These are phyloP conservation scores for Colletotrichum melonis DNA, from an alignment of 2,329 filamentous ascomycete genomes.

Conservation along the genomic window DNA sequence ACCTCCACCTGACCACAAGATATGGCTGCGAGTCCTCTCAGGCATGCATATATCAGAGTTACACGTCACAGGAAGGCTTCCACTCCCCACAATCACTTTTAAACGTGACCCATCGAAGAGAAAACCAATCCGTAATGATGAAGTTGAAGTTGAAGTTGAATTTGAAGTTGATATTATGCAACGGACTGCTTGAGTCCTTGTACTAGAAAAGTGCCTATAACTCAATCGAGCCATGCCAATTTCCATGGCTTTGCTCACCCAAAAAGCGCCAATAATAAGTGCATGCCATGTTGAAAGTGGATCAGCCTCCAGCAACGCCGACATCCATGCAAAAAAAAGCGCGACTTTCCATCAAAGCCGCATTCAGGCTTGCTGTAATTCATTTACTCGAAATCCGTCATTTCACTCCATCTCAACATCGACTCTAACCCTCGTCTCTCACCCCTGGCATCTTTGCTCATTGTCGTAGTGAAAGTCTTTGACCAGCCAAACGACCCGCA, in stretches of 20 bases:
- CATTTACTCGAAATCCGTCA: background rate
- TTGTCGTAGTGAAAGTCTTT: background rate
- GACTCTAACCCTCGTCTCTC: background rate
- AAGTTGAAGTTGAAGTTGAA: background rate
- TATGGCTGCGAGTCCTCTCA: no score
- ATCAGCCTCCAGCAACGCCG: constrained; percentile 35
- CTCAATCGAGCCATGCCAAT: constrained; percentile 13
- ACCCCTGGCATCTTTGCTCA: background rate
- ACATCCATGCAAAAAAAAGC: constrained; percentile 34
- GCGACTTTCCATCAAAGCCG: constrained; percentile 8
- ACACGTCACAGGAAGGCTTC: background rate
- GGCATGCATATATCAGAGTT: no score
- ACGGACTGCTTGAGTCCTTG: constrained; percentile 3
- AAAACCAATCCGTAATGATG: background rate
- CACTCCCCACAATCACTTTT: background rate
- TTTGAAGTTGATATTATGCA: constrained; percentile 15
- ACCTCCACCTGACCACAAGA: no score
- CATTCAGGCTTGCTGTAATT: constrained; percentile 5
- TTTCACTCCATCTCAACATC: background rate
- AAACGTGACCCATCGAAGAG: background rate
- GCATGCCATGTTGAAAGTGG: constrained; percentile 36
- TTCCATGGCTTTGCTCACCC: constrained; percentile 20
- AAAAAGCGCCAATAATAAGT: constrained; percentile 24
- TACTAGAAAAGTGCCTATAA: constrained; percentile 17
- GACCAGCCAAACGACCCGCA: background rate